A percentile compares a stretch with the other conserved stretches of the same genome.
Conservation (phyloP, 108 stramenopile genomes). For the Skeletonema grethae region DNA sequence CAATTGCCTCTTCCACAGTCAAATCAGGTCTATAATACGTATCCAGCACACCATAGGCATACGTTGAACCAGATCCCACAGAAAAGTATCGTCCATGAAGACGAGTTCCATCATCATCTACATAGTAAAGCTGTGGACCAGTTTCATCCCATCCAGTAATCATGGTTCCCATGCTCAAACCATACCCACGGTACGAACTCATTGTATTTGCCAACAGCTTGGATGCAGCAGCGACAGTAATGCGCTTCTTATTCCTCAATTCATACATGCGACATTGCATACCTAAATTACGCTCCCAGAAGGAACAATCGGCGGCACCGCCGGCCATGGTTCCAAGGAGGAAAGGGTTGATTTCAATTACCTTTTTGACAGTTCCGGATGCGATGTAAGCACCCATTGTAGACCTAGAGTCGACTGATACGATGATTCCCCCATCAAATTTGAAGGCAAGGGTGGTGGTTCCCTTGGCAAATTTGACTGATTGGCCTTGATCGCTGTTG, state of each 20-base stretch:
- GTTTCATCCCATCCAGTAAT: slow-evolving; percentile 98
- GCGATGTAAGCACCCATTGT: slow-evolving; percentile 99
- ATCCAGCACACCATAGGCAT: slow-evolving; percentile 99
- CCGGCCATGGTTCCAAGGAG: slow-evolving; percentile 99
- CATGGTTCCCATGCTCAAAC: slow-evolving; percentile 99
- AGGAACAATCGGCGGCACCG: slow-evolving; percentile 99
- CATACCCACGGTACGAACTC: slow-evolving; percentile 97
- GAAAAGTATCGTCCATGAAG: slow-evolving; percentile 97
- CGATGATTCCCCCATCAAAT: slow-evolving; percentile 95
- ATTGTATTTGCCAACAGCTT: slow-evolving; percentile 98
- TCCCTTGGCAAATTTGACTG: slow-evolving; percentile 95
- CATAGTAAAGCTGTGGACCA: slow-evolving; percentile 99
- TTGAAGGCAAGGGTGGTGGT: slow-evolving; percentile 99
- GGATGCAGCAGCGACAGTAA: slow-evolving; percentile 97
- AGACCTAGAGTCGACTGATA: slow-evolving; percentile 96
- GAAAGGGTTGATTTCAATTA: slow-evolving; percentile 99
- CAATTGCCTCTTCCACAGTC: slow-evolving; percentile 99
- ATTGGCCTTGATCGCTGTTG: slow-evolving; percentile 70
- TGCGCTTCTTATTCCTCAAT: slow-evolving; percentile 95
- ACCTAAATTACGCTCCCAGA: slow-evolving; percentile 99
- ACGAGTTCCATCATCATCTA: slow-evolving; percentile 98
- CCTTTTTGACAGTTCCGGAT: slow-evolving; percentile 96
- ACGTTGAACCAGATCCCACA: slow-evolving; percentile 98
- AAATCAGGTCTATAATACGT: slow-evolving; percentile 92
- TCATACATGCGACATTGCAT: slow-evolving; percentile 98